Conservation (phyloP, 1,284 basidiomycete species). For the Chiua sp. region DNA sequence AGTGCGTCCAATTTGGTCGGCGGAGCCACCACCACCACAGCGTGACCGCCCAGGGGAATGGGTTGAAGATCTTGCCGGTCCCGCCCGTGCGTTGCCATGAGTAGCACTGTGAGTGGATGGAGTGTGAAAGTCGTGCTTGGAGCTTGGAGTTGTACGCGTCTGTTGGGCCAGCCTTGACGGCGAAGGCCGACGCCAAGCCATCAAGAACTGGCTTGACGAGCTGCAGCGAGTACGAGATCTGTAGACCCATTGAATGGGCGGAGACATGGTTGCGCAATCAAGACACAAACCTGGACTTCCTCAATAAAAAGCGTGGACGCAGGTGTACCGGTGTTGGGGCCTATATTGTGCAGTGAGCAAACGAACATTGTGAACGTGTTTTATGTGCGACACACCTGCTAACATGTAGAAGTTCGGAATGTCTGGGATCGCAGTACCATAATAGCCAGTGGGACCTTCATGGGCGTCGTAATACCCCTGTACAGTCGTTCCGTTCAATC, state of each 20-base stretch:
- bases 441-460: conserved; percentile 41
- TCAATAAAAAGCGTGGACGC: conserved; percentile 40
- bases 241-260: background rate
- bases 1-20: conserved; percentile 33
- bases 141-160: conserved; percentile 34
- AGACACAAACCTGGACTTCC: conserved; percentile 30
- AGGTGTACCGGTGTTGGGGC: conserved; percentile 39
- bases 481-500: conserved; percentile 32
- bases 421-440: conserved; percentile 40
- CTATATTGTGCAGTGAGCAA: conserved; percentile 5
- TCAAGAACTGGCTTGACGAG: conserved; percentile 36
- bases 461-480: conserved; percentile 40
- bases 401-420: conserved; percentile 46
- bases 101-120: conserved; percentile 31
- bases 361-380: background rate
- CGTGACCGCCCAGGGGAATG: conserved; percentile 35
- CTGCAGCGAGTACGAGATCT: conserved; percentile 36
- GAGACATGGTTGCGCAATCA: background rate
- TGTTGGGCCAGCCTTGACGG: conserved; percentile 27
- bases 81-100: conserved; percentile 32
- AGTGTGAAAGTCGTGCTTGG: conserved; percentile 24
- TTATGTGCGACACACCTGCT: conserved; percentile 17
- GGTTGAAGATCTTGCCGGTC: conserved; percentile 31
- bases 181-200: conserved; percentile 31
- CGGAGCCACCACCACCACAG: conserved; percentile 39